Percentiles rank a stretch among this genome's conserved stretches.
phyloP scores from a whole-genome alignment of 2,329 filamentous ascomycete genomes.

The Sporothrix phasma region DNA sequence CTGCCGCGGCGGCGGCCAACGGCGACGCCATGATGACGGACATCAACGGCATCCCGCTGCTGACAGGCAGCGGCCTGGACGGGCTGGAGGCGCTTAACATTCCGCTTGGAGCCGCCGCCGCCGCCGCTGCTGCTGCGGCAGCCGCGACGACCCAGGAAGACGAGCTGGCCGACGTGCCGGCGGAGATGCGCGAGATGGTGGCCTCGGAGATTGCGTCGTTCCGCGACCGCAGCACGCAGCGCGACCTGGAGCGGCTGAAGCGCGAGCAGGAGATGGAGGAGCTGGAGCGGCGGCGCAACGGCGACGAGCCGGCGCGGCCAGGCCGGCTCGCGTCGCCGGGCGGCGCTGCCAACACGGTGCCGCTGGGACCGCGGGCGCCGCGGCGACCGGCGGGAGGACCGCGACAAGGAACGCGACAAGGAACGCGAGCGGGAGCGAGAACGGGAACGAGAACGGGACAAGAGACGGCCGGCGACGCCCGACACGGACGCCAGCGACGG shows the following conservation, averaged over 20 bases:
- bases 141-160: conserved; percentile 59
- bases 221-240: conserved; percentile 76
- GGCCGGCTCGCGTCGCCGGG: conserved; percentile 63
- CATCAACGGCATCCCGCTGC: conserved; percentile 25
- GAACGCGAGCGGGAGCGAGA: not conserved
- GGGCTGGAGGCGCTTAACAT: conserved; percentile 84
- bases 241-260: conserved; percentile 78
- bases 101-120: conserved; percentile 39
- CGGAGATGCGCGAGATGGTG: conserved; percentile 91
- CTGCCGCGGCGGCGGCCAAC: conserved; percentile 36
- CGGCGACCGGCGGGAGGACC: conserved; percentile 29
- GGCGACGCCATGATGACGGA: conserved; percentile 64
- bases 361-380: conserved; percentile 58
- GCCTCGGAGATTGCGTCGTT: conserved; percentile 91
- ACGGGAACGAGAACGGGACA: not conserved
- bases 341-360: conserved; percentile 56
- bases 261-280: conserved; percentile 90
- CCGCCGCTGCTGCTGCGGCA: not conserved
- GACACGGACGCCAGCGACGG: conserved; percentile 81
- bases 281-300: conserved; percentile 62
- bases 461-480: conserved; percentile 45
- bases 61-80: conserved; percentile 29
- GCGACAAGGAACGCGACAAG: not conserved
- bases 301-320: conserved; percentile 39
- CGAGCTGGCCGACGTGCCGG: conserved; percentile 87